These are phyloP conservation scores for Polyporus tsugae DNA, from an alignment of 1,284 basidiomycete genomes.

Conservation along the genomic window DNA sequence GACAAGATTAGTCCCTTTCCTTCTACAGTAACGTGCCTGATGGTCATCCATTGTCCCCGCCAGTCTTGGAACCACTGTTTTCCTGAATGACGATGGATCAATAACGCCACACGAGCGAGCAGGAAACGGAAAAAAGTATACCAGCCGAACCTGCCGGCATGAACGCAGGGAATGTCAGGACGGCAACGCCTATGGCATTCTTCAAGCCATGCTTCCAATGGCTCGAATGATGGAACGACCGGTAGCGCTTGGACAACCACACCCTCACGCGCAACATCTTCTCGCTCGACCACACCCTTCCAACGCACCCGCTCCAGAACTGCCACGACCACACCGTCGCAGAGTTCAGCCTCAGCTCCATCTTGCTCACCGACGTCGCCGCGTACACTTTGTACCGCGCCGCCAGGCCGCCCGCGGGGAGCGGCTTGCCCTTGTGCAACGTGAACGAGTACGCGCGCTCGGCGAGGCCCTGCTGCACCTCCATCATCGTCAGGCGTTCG, in stretches of 20 bases:
- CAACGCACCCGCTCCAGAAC: slow-evolving; percentile 21
- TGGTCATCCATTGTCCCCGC: slow-evolving; percentile 59
- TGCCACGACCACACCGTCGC: slow-evolving; percentile 21
- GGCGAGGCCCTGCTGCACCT: slow-evolving; percentile 41
- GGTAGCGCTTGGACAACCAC: slow-evolving; percentile 44
- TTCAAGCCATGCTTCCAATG: slow-evolving; percentile 57
- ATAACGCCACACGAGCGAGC: neutral
- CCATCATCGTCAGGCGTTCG: slow-evolving; percentile 36
- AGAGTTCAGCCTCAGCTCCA: slow-evolving; percentile 17
- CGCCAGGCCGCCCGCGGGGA: slow-evolving; percentile 27
- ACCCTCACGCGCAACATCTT: slow-evolving; percentile 45
- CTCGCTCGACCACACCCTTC: slow-evolving; percentile 46
- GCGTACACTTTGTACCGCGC: slow-evolving; percentile 22
- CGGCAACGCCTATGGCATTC: slow-evolving; percentile 54
- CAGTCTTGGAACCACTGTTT: slow-evolving; percentile 48
- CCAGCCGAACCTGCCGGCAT: slow-evolving; percentile 47
- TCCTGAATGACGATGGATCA: slow-evolving; percentile 35
- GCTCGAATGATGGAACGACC: slow-evolving; percentile 48
- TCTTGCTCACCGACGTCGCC: slow-evolving; percentile 21
- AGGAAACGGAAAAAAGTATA: slow-evolving; percentile 29
- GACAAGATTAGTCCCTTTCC: neutral
- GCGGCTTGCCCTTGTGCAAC: slow-evolving; percentile 25
- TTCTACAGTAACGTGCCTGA: slow-evolving; percentile 39
- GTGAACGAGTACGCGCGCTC: slow-evolving; percentile 34
- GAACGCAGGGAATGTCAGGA: slow-evolving; percentile 56